Evolutionary conservation across 345 rosid species (phyloP), one percentile per base, ranked within the genome.

Genomic region (Salix suchowensis): DNA sequence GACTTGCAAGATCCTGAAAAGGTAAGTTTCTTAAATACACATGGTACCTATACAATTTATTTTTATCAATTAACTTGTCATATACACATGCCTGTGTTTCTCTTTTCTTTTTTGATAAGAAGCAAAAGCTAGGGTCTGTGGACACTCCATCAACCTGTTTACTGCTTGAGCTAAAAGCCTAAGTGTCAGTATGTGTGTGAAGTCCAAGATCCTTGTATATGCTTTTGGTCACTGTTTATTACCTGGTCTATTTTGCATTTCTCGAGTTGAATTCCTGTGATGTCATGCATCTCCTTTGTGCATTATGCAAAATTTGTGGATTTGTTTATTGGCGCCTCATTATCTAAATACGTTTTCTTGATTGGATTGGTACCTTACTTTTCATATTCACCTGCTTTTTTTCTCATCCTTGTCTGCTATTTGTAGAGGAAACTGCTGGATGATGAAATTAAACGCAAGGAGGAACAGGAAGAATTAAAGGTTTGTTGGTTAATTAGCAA

Each of bases 1-100:
- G 97, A 95, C 32, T 80, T 95, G 67, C 97, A 95, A 81, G 97
- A 95, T 90, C 96, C 97, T 32, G 97, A 92, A 28, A 95, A 91
- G 89, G 98, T 92, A 67, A 79, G 77, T 68, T 28, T 46, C 26
- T 58, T 44, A 8, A 14, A 32, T 60, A 0, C 19, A 37, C 44
- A 40, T 68, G 65, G 60, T 70, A 50, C 48, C 40, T 66, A 1
- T 76, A 16, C 34, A 15, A 46, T 5, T 30, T 30, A 48, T 61
- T 34, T 11, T 54, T 65, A 23, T 74, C 26, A 32, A 19, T 34
- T 65, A 67, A 14, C 30, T 58, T 3, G 11, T 30, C 34, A 3
- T 36, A 15, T 32, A 40, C 70, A 5, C 54, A 54, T 18, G 46
- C 18, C 39, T 7, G 13, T 68, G 37, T 21, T 36, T 8, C 30